phyloP scores from a whole-genome alignment of 2,329 filamentous ascomycete species.

The Myriosclerotinia scirpicola region DNA sequence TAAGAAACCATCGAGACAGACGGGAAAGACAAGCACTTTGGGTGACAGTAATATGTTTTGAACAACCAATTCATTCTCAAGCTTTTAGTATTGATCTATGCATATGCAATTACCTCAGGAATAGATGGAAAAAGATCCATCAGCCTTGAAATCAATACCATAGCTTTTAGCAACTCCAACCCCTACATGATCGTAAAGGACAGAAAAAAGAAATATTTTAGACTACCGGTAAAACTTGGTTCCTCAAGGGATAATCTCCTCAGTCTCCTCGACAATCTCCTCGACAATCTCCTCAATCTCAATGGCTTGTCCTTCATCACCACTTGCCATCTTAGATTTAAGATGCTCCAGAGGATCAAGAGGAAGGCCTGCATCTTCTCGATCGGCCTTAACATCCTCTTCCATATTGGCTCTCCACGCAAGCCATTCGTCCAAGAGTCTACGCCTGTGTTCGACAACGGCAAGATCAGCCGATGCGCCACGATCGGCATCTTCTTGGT shows the following conservation, averaged over 20 bases:
- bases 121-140: slow-evolving; percentile 14
- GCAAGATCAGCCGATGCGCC: slow-evolving; percentile 92
- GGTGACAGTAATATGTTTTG: too few species aligned
- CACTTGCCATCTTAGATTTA: slow-evolving; percentile 53
- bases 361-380: slow-evolving; percentile 64
- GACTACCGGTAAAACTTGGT: neutral
- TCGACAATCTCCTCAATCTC: slow-evolving; percentile 85
- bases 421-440: slow-evolving; percentile 83
- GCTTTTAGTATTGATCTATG: slow-evolving; percentile 24
- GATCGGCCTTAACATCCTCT: slow-evolving; percentile 70
- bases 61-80: neutral
- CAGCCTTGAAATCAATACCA: slow-evolving; percentile 22
- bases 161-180: slow-evolving; percentile 24
- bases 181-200: slow-evolving; percentile 23
- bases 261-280: slow-evolving; percentile 79
- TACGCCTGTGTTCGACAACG: slow-evolving; percentile 83
- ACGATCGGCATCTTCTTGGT: slow-evolving; percentile 91
- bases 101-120: slow-evolving; percentile 20
- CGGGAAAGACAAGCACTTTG: neutral
- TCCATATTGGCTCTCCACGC: slow-evolving; percentile 76
- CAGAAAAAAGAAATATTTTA: slow-evolving; percentile 12
- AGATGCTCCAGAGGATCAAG: slow-evolving; percentile 63
- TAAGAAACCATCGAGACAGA: neutral
- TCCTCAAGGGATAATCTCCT: slow-evolving; percentile 60
- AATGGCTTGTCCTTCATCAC: slow-evolving; percentile 62